These are phyloP conservation scores for Penicillium antarcticum DNA, from an alignment of 495 filamentous ascomycete genomes.

Conservation along the genomic window DNA sequence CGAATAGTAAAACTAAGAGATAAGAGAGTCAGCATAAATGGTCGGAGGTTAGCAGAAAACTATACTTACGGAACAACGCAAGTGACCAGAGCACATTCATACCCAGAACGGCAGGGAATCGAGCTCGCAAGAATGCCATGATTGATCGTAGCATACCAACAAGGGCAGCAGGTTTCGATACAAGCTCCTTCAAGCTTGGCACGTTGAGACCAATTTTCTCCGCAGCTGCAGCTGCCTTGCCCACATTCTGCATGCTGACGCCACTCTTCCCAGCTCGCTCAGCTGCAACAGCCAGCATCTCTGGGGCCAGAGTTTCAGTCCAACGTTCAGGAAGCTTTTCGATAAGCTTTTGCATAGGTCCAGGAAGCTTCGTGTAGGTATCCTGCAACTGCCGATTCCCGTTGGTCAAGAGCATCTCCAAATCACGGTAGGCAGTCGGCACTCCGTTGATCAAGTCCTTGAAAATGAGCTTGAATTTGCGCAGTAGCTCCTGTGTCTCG, in stretches of 20 bases:
- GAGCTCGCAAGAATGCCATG: constrained; percentile 73
- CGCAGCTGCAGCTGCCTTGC: constrained; percentile 46
- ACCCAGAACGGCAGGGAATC: constrained; percentile 81
- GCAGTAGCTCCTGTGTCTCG: constrained; percentile 74
- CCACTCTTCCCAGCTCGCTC: constrained; percentile 68
- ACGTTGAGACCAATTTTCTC: constrained; percentile 51
- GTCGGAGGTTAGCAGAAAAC: background rate
- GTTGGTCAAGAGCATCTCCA: constrained; percentile 76
- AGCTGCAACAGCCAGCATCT: constrained; percentile 71
- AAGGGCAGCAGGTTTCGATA: constrained; percentile 80
- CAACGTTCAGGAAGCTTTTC: constrained; percentile 81
- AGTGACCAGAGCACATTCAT: constrained; percentile 86
- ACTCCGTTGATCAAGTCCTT: constrained; percentile 90
- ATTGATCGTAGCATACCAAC: constrained; percentile 80
- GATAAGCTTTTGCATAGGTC: constrained; percentile 80
- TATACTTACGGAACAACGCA: constrained; percentile 70
- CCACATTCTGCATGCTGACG: constrained; percentile 52
- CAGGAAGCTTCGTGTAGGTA: constrained; percentile 74
- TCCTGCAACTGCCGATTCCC: constrained; percentile 71
- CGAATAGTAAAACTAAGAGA: constrained; percentile 73
- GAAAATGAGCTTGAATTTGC: constrained; percentile 81
- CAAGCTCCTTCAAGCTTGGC: constrained; percentile 71
- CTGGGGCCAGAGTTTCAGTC: constrained; percentile 68
- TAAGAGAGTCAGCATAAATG: background rate
- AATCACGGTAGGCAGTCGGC: constrained; percentile 88